Conservation (phyloP, 805 yeast genomes). For the Hanseniaspora thailandica region DNA sequence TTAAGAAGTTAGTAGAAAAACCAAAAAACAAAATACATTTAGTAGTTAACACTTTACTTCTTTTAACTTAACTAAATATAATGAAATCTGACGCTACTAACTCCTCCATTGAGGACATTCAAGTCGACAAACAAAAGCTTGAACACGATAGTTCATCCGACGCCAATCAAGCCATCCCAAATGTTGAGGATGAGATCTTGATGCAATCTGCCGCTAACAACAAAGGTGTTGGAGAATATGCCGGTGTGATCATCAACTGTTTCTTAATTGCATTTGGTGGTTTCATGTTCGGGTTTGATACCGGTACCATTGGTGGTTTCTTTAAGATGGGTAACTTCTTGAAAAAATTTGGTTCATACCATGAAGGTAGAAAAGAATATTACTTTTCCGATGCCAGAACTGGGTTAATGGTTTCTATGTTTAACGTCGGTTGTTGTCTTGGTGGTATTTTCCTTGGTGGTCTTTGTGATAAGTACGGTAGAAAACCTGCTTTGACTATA, state of each 20-base stretch:
- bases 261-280: conserved; percentile 26
- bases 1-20: too few relatives aligned
- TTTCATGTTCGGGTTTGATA: conserved; percentile 67
- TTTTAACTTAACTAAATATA: neutral
- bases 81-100: neutral
- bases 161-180: neutral
- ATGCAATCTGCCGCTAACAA: neutral
- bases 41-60: too few relatives aligned
- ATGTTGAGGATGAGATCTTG: neutral
- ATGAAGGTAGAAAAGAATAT: conserved; percentile 24
- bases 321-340: conserved; percentile 48
- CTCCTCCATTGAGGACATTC: neutral
- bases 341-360: conserved; percentile 43
- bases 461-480: conserved; percentile 51
- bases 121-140: neutral
- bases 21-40: neutral
- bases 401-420: conserved; percentile 48
- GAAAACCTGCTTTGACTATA: conserved; percentile 51
- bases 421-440: conserved; percentile 64
- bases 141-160: neutral
- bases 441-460: conserved; percentile 54
- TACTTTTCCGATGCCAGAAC: conserved; percentile 42
- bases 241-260: conserved; percentile 26
- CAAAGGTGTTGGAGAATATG: conserved; percentile 29
- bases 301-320: conserved; percentile 69